Evolutionary conservation across 139 green algal species (phyloP), one percentile per base, ranked within the genome.

Genomic region (Choricystis sp.): DNA sequence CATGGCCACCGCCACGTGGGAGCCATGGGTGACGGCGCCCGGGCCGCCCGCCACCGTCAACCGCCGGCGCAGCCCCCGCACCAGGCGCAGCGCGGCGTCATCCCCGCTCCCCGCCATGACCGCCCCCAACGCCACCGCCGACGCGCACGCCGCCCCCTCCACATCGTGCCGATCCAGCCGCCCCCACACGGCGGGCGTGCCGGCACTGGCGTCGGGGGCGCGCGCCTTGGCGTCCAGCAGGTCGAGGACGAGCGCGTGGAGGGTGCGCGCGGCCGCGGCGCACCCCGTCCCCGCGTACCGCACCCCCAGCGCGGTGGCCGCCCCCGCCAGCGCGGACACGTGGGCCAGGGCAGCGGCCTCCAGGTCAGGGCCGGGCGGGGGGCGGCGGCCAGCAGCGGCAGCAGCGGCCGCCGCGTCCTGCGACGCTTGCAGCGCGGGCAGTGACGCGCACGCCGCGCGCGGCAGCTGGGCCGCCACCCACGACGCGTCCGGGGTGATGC

Each of bases 81-180:
- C 74, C 61, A 98, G 76, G 21, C 72, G 72, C 25, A 97, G 70
- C 2, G 92, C 95, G 23, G 72, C 67, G 31, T 95, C 74, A 73
- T 98, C 77, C 14, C 91, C 89, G 22, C 78, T 94, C 4, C 92
- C 92, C 1, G 92, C 89, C 87, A 98, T 95, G 31, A 98, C 86
- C 3, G 85, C 31, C 1, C 67, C 30, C 49, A 98, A 78, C 23
- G 89, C 74, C 63, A 97, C 74, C 26, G 82, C 74, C 58, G 72
- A 70, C 19, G 56, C 59, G 27, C 59, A 66, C 21, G 89, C 24
- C 52, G 74, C 79, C 16, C 64, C 68, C 75, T 95, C 85, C 60
- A 92, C 28, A 24, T 72, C 56, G n/a, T 77, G 59, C 49, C 77
- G 73, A 63, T 75, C 79, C 22, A 79, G 59, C 30, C 49, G 27